Base-by-base conservation (phyloP, 352 stramenopile species). In the Phytophthora cajani region DNA sequence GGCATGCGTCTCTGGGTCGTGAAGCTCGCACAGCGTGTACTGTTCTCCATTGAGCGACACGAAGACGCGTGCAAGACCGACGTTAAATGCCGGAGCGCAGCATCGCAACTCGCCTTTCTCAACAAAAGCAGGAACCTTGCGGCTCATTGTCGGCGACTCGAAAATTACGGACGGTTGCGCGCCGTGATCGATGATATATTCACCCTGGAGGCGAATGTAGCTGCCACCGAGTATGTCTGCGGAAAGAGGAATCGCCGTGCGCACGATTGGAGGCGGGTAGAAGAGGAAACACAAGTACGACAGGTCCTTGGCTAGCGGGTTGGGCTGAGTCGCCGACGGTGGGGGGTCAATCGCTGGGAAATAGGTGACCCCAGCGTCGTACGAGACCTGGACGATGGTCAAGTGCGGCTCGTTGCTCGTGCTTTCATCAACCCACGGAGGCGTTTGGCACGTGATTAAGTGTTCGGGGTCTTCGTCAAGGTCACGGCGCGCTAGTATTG, bases 281-380 rank as follows among this genome's bases (percentile, higher is more conserved):
- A 89, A 95, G 12, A 95, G 62, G 51, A 92, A 95, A 54, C 87
- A 90, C 58, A 95, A 75, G 44, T 91, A 85, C 19, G 85, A 88
- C 40, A 89, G 69, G 53, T 93, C 85, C 23, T 81, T 82, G 10
- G 79, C 57, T 21, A 90, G 55, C 27, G 47, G 71, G 50, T 38
- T 77, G 19, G 42, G 49, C 10, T 51, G 56, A 19, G 67, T 61
- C 46, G 54, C 16, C 40, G 59, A 36, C 14, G 30, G 50, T 33
- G 66, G 44, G 0, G 54, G 30, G n/a, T 71, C 66, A 49, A 71
- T 71, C 16, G 30, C 23, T 6, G 70, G 70, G 8, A 74, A 70
- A 47, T 71, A 77, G 25, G 70, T 86, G 21, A 77, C 67, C 5
- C 87, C 85, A 33, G 64, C 71, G 42, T 94, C 87, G 47, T 87